Conservation (phyloP, 2,329 filamentous ascomycete species). For the Cladosporium sp. region DNA sequence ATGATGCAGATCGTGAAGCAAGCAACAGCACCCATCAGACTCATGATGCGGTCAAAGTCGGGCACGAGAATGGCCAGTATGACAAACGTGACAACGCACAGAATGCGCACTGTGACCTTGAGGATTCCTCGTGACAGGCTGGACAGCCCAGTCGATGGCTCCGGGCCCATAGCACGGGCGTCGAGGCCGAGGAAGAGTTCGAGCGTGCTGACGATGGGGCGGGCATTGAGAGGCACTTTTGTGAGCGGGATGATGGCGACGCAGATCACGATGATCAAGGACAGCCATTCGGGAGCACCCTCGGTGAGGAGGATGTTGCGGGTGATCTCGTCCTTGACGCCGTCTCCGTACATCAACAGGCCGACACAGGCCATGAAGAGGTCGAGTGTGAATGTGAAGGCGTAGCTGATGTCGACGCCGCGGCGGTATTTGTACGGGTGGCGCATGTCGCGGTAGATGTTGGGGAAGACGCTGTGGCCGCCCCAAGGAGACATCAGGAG, state of each 20-base stretch:
- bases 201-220: slow-evolving; percentile 81
- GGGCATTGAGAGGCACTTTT: slow-evolving; percentile 71
- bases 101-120: slow-evolving; percentile 64
- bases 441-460: slow-evolving; percentile 76
- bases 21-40: slow-evolving; percentile 82
- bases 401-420: slow-evolving; percentile 78
- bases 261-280: slow-evolving; percentile 79
- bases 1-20: slow-evolving; percentile 96
- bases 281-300: slow-evolving; percentile 73
- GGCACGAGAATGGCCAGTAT: slow-evolving; percentile 73
- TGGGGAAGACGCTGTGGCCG: slow-evolving; percentile 77
- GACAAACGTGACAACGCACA: slow-evolving; percentile 71
- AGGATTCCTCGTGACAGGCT: slow-evolving; percentile 59
- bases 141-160: slow-evolving; percentile 54
- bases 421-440: slow-evolving; percentile 79
- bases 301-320: slow-evolving; percentile 77
- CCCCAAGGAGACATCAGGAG: slow-evolving; percentile 83
- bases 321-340: slow-evolving; percentile 85
- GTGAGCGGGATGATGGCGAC: slow-evolving; percentile 92
- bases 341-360: slow-evolving; percentile 91
- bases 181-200: slow-evolving; percentile 81
- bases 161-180: slow-evolving; percentile 53
- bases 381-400: slow-evolving; percentile 82
- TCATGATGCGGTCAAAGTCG: slow-evolving; percentile 86
- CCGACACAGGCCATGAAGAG: slow-evolving; percentile 79